A percentile compares a stretch with the other conserved stretches of the same genome.
These are phyloP conservation scores for Candida jianshihensis DNA, from an alignment of 805 yeast genomes.

Conservation along the genomic window DNA sequence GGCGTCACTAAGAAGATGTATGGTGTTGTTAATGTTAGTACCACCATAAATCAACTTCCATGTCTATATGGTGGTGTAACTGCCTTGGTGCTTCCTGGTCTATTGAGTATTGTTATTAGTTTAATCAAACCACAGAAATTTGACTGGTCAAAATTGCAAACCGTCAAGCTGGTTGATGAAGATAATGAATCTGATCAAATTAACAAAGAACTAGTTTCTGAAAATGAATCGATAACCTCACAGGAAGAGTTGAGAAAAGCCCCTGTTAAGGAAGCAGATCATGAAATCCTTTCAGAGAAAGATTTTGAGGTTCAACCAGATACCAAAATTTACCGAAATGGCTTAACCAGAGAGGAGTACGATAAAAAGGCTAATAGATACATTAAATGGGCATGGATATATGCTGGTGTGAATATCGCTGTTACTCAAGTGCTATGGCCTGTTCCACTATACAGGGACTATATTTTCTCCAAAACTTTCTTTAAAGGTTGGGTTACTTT, in stretches of 20 bases:
- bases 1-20: constrained; percentile 24
- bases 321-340: constrained; percentile 1
- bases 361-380: constrained; percentile 12
- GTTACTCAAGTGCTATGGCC: constrained; percentile 34
- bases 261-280: too few species aligned
- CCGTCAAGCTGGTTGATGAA: background rate
- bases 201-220: background rate
- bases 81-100: constrained; percentile 27
- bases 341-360: constrained; percentile 1
- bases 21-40: constrained; percentile 22
- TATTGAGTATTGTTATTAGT: constrained; percentile 24
- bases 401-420: constrained; percentile 21
- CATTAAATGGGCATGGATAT: constrained; percentile 24
- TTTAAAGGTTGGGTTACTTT: constrained; percentile 34
- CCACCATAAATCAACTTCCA: constrained; percentile 28
- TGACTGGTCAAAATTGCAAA: constrained; percentile 20
- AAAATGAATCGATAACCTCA: too few species aligned
- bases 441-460: constrained; percentile 34
- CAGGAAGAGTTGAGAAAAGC: too few species aligned
- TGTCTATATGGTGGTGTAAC: constrained; percentile 29
- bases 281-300: background rate
- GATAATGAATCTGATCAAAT: background rate
- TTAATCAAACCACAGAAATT: constrained; percentile 24
- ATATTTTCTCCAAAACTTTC: constrained; percentile 29
- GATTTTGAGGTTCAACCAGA: background rate